Conservation (phyloP, 768 basidiomycete genomes). For the Calocybe indica region DNA sequence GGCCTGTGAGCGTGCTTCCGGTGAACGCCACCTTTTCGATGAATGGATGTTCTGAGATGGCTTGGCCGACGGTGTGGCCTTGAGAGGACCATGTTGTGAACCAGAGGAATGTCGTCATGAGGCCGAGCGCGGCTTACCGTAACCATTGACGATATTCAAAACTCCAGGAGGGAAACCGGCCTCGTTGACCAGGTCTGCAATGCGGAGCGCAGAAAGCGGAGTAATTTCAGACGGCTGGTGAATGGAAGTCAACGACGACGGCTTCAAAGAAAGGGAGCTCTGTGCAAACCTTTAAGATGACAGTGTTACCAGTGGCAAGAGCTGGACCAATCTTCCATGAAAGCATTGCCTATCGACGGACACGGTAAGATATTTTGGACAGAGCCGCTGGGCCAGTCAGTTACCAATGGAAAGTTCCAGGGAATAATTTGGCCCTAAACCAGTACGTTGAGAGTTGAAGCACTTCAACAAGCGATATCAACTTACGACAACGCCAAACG, state of each 20-base stretch:
- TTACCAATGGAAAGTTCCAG: conserved; percentile 39
- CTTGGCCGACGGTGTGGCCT: conserved; percentile 51
- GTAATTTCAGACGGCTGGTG: conserved; percentile 56
- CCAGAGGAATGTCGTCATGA: neutral
- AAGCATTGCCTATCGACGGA: too few species aligned
- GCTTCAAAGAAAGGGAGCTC: neutral
- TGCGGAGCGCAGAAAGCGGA: conserved; percentile 48
- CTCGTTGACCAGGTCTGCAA: conserved; percentile 43
- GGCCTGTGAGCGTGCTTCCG: conserved; percentile 72
- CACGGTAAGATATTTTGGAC: too few species aligned
- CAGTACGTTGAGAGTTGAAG: neutral
- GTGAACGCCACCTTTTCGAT: conserved; percentile 79
- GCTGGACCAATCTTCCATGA: conserved; percentile 21
- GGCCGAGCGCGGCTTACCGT: conserved; percentile 20
- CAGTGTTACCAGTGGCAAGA: conserved; percentile 42
- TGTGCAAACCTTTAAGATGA: conserved; percentile 42
- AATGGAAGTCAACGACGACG: neutral
- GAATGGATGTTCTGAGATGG: conserved; percentile 50
- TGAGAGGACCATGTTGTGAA: too few species aligned
- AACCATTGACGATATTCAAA: conserved; percentile 59
- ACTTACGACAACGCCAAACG: conserved; percentile 39
- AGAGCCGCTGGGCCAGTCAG: neutral
- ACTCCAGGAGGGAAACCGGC: conserved; percentile 70
- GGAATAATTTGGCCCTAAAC: conserved; percentile 42
- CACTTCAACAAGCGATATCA: neutral